These are phyloP conservation scores for Daedaleopsis nitida DNA, from an alignment of 768 basidiomycete genomes.

Conservation along the genomic window DNA sequence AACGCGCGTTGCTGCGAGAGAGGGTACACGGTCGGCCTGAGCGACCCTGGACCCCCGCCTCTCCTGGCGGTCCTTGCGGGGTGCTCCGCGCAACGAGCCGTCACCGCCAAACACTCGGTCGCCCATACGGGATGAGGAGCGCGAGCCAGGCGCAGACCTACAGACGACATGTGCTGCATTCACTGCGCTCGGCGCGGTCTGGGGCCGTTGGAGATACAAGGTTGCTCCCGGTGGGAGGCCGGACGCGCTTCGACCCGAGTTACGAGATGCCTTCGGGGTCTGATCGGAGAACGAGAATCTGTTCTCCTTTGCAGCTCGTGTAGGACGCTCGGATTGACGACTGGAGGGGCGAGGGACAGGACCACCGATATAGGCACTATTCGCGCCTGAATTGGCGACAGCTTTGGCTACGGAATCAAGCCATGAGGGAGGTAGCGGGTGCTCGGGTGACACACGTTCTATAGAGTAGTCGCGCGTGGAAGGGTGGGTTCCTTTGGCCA, in stretches of 20 bases:
- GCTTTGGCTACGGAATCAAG: slow-evolving; percentile 70
- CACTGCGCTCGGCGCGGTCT: slow-evolving; percentile 43
- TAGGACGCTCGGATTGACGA: slow-evolving; percentile 21
- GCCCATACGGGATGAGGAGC: slow-evolving; percentile 49
- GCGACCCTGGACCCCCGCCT: slow-evolving; percentile 22
- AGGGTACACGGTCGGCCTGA: slow-evolving; percentile 49
- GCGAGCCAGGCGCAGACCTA: slow-evolving; percentile 68
- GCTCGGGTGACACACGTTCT: slow-evolving; percentile 28
- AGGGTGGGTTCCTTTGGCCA: slow-evolving; percentile 28
- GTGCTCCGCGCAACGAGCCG: slow-evolving; percentile 10
- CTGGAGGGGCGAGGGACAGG: slow-evolving; percentile 24
- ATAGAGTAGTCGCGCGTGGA: slow-evolving; percentile 13
- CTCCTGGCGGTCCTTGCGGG: slow-evolving; percentile 20
- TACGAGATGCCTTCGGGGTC: slow-evolving; percentile 26
- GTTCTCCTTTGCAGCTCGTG: slow-evolving; percentile 27
- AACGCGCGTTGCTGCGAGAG: slow-evolving; percentile 57
- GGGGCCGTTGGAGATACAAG: slow-evolving; percentile 32
- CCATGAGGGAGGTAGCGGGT: slow-evolving; percentile 73
- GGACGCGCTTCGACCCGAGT: slow-evolving; percentile 14
- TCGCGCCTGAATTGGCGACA: slow-evolving; percentile 52
- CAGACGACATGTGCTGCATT: slow-evolving; percentile 62
- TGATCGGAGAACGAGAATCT: slow-evolving; percentile 28
- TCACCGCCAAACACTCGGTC: slow-evolving; percentile 19
- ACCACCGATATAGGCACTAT: slow-evolving; percentile 48
- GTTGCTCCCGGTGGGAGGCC: slow-evolving; percentile 20